Evolutionary conservation across 2,329 filamentous ascomycete genomes (phyloP).

Genomic region (Akanthomyces lecanii): DNA sequence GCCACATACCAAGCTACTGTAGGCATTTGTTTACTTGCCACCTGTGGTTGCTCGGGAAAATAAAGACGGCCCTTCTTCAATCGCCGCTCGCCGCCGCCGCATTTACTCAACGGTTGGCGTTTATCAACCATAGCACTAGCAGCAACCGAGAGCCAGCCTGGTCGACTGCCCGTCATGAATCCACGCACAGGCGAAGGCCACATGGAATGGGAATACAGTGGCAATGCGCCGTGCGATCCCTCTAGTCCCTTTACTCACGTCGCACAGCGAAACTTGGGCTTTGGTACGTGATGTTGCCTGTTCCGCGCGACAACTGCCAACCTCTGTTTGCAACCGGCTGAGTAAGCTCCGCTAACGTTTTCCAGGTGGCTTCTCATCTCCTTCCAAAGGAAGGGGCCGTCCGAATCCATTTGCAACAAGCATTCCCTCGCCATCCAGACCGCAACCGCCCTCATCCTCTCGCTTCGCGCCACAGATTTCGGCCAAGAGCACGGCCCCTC

Average conservation of each 20-base stretch:
- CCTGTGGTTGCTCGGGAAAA: conserved; percentile 15
- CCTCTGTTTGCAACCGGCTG: not conserved
- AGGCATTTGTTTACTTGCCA: conserved; percentile 18
- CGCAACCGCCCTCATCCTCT: conserved; percentile 38
- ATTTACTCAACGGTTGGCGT: conserved; percentile 4
- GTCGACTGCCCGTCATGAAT: conserved; percentile 38
- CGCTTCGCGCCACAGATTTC: conserved; percentile 43
- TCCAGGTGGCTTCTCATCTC: conserved; percentile 31
- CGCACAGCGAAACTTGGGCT: conserved; percentile 37
- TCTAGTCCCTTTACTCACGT: conserved; percentile 59
- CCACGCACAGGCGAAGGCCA: conserved; percentile 55
- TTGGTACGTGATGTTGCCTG: conserved; percentile 33
- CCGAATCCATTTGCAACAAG: conserved; percentile 34
- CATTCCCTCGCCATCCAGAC: conserved; percentile 38
- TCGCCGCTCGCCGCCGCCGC: not conserved
- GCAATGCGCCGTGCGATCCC: conserved; percentile 52
- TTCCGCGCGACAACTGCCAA: not conserved
- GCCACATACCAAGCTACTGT: not conserved
- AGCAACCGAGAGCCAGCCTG: not conserved
- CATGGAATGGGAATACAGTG: conserved; percentile 66
- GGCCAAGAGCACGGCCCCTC: conserved; percentile 41
- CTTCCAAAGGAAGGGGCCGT: conserved; percentile 32
- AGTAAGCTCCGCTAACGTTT: conserved; percentile 21
- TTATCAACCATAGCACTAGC: not conserved
- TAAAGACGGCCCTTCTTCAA: conserved; percentile 4